A percentile compares a stretch with the other conserved stretches of the same genome.
Conservation (phyloP, 768 basidiomycete genomes). For the Pluteus cervinus region DNA sequence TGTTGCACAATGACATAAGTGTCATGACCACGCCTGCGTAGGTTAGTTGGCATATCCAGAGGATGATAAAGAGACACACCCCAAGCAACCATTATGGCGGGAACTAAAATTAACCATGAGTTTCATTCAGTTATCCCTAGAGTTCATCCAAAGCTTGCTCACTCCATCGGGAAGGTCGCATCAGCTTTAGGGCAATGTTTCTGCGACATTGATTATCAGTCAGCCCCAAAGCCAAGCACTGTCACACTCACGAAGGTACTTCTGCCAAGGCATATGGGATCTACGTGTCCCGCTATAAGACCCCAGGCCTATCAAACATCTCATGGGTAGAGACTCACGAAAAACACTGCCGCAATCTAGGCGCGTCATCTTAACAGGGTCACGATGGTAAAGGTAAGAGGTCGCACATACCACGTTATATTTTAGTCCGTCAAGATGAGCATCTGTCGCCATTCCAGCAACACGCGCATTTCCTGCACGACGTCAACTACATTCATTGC, state of each 20-base stretch:
- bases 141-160: slow-evolving; percentile 1
- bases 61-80: slow-evolving; percentile 5
- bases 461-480: slow-evolving; percentile 16
- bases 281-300: slow-evolving; percentile 4
- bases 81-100: slow-evolving; percentile 22
- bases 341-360: slow-evolving; percentile 18
- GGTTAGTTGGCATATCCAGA: neutral
- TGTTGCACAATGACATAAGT: slow-evolving; percentile 20
- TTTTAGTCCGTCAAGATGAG: slow-evolving; percentile 15
- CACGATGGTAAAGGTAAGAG: neutral
- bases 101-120: slow-evolving; percentile 9
- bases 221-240: neutral
- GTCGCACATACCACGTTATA: slow-evolving; percentile 17
- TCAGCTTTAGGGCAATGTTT: slow-evolving; percentile 19
- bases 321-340: slow-evolving; percentile 9
- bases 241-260: slow-evolving; percentile 18
- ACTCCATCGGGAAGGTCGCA: slow-evolving; percentile 22
- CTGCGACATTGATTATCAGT: slow-evolving; percentile 7
- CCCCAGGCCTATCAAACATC: neutral
- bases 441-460: slow-evolving; percentile 21
- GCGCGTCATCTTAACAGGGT: slow-evolving; percentile 5
- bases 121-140: neutral
- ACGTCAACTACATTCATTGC: neutral
- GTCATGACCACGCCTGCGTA: slow-evolving; percentile 19
- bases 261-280: slow-evolving; percentile 22